A percentile compares a stretch with the other conserved stretches of the same genome.
phyloP scores from a whole-genome alignment of 202 grass and related monocot genomes.

The Zoysia matrella region DNA sequence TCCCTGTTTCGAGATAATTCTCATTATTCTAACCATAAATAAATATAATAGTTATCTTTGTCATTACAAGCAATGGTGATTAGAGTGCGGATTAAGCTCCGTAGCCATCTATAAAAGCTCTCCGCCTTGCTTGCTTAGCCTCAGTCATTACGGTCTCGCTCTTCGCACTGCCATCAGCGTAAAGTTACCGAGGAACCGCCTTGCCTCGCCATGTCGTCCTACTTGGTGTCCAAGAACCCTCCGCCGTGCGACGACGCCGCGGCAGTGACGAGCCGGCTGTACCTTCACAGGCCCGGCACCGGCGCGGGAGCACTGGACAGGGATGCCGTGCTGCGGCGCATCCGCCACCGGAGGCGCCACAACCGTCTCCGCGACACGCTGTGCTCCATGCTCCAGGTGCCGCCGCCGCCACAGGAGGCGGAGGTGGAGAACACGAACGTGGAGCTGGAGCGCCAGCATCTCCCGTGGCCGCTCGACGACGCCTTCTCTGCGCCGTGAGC shows the following conservation, averaged over 20 bases:
- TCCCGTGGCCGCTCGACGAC: slow-evolving; percentile 55
- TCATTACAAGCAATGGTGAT: not conserved
- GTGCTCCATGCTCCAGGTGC: slow-evolving; percentile 43
- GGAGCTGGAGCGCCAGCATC: slow-evolving; percentile 29
- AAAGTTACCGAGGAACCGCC: not conserved
- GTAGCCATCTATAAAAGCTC: slow-evolving; percentile 38
- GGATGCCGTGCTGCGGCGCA: slow-evolving; percentile 71
- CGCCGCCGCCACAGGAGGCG: slow-evolving; percentile 39
- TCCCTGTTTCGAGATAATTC: slow-evolving; percentile 41
- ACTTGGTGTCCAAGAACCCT: slow-evolving; percentile 43
- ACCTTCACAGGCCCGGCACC: slow-evolving; percentile 44
- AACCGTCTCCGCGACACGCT: slow-evolving; percentile 46
- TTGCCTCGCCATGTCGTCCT: slow-evolving; percentile 37
- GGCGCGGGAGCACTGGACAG: too few relatives aligned
- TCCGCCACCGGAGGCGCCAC: slow-evolving; percentile 69
- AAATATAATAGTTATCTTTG: not conserved
- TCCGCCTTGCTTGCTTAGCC: not conserved
- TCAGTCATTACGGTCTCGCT: not conserved
- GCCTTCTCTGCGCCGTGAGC: slow-evolving; percentile 74
- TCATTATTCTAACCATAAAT: not conserved
- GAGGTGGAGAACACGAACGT: slow-evolving; percentile 14
- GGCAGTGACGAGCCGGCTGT: slow-evolving; percentile 44
- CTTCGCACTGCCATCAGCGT: slow-evolving; percentile 3
- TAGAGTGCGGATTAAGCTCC: not conserved
- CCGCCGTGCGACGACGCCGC: not conserved